These are phyloP conservation scores for Boletus speciosus DNA, from an alignment of 768 basidiomycete species.

Conservation along the genomic window DNA sequence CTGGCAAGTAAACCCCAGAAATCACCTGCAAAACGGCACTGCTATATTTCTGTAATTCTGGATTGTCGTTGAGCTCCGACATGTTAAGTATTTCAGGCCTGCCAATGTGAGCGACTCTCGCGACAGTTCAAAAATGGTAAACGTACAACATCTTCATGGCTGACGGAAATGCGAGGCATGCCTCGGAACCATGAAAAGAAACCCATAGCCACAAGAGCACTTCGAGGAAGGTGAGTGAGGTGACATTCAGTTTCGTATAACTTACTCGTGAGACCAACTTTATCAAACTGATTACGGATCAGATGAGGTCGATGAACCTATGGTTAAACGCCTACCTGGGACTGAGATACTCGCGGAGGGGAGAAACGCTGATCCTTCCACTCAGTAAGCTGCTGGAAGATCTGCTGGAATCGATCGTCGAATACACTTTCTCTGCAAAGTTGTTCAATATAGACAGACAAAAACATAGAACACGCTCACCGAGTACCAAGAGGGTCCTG, in stretches of 20 bases:
- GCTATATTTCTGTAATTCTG: slow-evolving; percentile 78
- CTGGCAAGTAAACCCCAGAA: slow-evolving; percentile 74
- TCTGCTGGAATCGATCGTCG: slow-evolving; percentile 51
- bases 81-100: slow-evolving; percentile 88
- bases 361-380: slow-evolving; percentile 78
- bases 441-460: not conserved
- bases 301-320: slow-evolving; percentile 4
- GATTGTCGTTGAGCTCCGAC: slow-evolving; percentile 84
- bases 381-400: slow-evolving; percentile 55
- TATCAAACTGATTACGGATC: slow-evolving; percentile 64
- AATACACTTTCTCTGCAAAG: slow-evolving; percentile 50
- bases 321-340: slow-evolving; percentile 44
- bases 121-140: not conserved
- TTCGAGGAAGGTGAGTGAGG: slow-evolving; percentile 31
- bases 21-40: slow-evolving; percentile 78
- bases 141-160: slow-evolving; percentile 73
- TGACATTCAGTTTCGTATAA: slow-evolving; percentile 1
- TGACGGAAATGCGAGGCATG: slow-evolving; percentile 74
- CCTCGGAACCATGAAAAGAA: slow-evolving; percentile 70
- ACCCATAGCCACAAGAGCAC: slow-evolving; percentile 81
- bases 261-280: slow-evolving; percentile 78
- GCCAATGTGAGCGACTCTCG: slow-evolving; percentile 9
- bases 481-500: slow-evolving; percentile 61
- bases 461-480: slow-evolving; percentile 30
- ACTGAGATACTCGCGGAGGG: slow-evolving; percentile 83